A percentile compares a stretch with the other conserved stretches of the same genome.
Conservation (phyloP, 495 filamentous ascomycete genomes). For the Hamigera avellanea region DNA sequence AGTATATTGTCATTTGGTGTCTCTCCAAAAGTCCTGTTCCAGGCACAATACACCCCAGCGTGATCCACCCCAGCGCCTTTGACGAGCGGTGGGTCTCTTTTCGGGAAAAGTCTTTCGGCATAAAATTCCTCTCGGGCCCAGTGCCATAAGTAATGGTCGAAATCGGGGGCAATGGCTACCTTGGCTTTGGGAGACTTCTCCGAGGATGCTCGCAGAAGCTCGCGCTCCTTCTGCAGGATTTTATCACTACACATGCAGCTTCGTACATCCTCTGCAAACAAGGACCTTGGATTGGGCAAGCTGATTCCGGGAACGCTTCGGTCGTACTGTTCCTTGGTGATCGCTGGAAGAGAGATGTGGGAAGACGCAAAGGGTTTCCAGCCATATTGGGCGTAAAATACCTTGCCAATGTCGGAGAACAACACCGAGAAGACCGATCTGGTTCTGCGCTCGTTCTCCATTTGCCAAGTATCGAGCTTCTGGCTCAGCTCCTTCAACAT, state of each 20-base stretch:
- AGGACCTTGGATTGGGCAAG: constrained; percentile 10
- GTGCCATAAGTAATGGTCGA: constrained; percentile 72
- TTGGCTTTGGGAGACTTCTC: constrained; percentile 18
- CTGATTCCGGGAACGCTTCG: constrained; percentile 2
- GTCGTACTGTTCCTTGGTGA: constrained; percentile 13
- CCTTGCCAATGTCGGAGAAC: constrained; percentile 91
- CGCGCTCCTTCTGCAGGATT: constrained; percentile 19
- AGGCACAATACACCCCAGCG: constrained; percentile 62
- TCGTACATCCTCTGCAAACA: constrained; percentile 20
- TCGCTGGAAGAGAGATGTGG: constrained; percentile 54
- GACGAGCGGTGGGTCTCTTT: constrained; percentile 34
- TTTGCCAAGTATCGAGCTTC: constrained; percentile 42
- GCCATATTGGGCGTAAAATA: constrained; percentile 73
- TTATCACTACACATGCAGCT: constrained; percentile 23
- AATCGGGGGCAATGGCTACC: constrained; percentile 62
- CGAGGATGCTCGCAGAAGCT: constrained; percentile 21
- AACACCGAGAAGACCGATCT: constrained; percentile 55
- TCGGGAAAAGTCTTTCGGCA: constrained; percentile 34
- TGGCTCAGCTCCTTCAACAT: constrained; percentile 49
- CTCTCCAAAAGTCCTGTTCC: constrained; percentile 62
- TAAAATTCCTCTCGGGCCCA: constrained; percentile 80
- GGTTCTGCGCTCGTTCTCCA: constrained; percentile 23
- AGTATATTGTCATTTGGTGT: constrained; percentile 51
- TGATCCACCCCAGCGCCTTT: constrained; percentile 56
- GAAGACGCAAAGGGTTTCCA: constrained; percentile 65